Conservation (phyloP, 179 eudicot species). For the Heliamphora pulchella region DNA sequence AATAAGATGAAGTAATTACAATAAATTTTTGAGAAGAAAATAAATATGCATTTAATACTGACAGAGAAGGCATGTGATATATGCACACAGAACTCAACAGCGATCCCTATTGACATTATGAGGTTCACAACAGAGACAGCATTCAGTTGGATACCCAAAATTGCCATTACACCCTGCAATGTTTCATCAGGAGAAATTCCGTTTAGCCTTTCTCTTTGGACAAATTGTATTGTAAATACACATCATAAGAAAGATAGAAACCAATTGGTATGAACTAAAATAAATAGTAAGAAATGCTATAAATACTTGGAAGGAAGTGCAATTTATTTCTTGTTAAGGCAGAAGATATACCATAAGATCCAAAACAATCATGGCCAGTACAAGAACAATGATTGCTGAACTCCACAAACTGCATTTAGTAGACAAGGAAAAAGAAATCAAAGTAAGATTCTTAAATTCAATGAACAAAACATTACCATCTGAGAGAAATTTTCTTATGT, state of each 20-base stretch:
- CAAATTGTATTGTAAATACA: neutral
- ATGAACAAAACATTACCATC: neutral
- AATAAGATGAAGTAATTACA: neutral
- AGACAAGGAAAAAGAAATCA: neutral
- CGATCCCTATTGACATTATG: slow-evolving; percentile 89
- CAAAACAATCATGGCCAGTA: slow-evolving; percentile 78
- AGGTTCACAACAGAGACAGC: slow-evolving; percentile 97
- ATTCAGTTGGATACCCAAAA: slow-evolving; percentile 82
- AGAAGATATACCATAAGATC: slow-evolving; percentile 66
- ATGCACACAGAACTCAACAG: slow-evolving; percentile 98
- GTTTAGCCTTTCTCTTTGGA: neutral
- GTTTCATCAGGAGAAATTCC: slow-evolving; percentile 1
- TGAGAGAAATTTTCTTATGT: neutral
- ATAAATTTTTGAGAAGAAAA: neutral
- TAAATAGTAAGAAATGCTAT: neutral
- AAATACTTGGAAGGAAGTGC: neutral
- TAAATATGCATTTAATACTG: slow-evolving; percentile 16
- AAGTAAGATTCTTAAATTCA: neutral
- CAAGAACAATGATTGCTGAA: slow-evolving; percentile 73
- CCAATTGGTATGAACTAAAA: neutral
- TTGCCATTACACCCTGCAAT: slow-evolving; percentile 95
- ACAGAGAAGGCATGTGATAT: slow-evolving; percentile 97
- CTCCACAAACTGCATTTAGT: slow-evolving; percentile 67
- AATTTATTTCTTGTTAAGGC: neutral
- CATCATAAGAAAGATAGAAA: neutral